These are phyloP conservation scores for Suillus fuscotomentosus DNA, from an alignment of 768 basidiomycete species.

Conservation along the genomic window DNA sequence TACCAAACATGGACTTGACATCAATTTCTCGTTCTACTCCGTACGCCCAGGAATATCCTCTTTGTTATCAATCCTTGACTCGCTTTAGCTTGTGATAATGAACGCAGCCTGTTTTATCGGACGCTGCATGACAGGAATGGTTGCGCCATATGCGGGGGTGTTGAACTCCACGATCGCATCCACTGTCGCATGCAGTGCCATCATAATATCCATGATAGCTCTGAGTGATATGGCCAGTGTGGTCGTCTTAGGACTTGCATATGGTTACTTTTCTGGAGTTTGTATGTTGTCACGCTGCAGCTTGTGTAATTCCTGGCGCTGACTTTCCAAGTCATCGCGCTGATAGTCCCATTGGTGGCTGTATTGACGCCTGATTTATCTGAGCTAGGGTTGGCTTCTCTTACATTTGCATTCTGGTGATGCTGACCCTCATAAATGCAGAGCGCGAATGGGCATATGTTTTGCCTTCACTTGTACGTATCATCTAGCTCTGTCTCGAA, in stretches of 20 bases:
- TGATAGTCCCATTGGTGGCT: conserved; percentile 38
- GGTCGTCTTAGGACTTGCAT: conserved; percentile 37
- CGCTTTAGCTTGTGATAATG: conserved; percentile 42
- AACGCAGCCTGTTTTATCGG: conserved; percentile 49
- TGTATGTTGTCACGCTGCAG: conserved; percentile 12
- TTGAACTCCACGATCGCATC: conserved; percentile 35
- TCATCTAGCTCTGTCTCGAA: not conserved
- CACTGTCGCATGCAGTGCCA: conserved; percentile 28
- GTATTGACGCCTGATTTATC: conserved; percentile 38
- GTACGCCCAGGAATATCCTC: conserved; percentile 21
- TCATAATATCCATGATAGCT: conserved; percentile 42
- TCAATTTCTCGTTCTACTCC: conserved; percentile 47
- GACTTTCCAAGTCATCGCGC: conserved; percentile 26
- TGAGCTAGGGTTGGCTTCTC: conserved; percentile 39
- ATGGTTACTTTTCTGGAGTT: conserved; percentile 43
- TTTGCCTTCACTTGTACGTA: not conserved
- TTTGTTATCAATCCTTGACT: not conserved
- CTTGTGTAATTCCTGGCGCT: not conserved
- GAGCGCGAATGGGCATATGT: not conserved
- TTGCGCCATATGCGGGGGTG: conserved; percentile 39
- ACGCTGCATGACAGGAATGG: conserved; percentile 40
- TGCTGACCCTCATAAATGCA: not conserved
- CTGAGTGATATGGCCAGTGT: conserved; percentile 32
- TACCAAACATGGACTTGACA: conserved; percentile 40
- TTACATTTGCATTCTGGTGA: not conserved